Conservation (phyloP, 1,139 yeast genomes). For the Yamadazyma jaroonii region DNA sequence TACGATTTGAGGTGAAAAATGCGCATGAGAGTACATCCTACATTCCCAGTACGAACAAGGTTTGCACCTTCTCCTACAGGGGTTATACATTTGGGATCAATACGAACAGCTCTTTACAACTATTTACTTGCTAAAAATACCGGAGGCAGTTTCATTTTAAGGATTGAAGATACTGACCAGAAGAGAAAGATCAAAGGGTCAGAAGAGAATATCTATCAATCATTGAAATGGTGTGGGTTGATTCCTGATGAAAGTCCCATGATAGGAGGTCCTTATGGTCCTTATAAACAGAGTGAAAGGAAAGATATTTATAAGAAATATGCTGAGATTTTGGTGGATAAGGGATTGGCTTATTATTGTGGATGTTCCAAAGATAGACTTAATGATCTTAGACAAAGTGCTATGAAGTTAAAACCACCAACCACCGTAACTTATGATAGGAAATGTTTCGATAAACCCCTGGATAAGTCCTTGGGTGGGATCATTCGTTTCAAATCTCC, state of each 20-base stretch:
- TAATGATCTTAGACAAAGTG: slow-evolving; percentile 63
- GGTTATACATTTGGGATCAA: slow-evolving; percentile 82
- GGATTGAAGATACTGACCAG: slow-evolving; percentile 92
- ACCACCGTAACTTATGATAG: slow-evolving; percentile 92
- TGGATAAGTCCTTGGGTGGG: slow-evolving; percentile 20
- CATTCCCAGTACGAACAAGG: slow-evolving; percentile 73
- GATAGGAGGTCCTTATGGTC: slow-evolving; percentile 54
- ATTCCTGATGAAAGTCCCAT: slow-evolving; percentile 68
- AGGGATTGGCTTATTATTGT: slow-evolving; percentile 81
- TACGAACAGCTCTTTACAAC: slow-evolving; percentile 90
- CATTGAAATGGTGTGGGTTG: slow-evolving; percentile 76
- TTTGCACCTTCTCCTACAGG: slow-evolving; percentile 99
- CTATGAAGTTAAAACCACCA: slow-evolving; percentile 75
- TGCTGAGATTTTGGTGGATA: slow-evolving; percentile 52
- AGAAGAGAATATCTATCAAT: slow-evolving; percentile 72
- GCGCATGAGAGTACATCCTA: slow-evolving; percentile 33
- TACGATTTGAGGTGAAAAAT: too few relatives aligned
- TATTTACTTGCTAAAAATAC: slow-evolving; percentile 78
- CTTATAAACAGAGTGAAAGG: slow-evolving; percentile 84
- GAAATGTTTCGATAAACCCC: slow-evolving; percentile 47
- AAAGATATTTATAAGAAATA: slow-evolving; percentile 59
- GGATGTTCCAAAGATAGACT: slow-evolving; percentile 83
- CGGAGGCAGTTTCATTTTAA: slow-evolving; percentile 72
- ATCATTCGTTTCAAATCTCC: slow-evolving; percentile 73
- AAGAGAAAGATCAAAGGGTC: slow-evolving; percentile 77